A percentile compares a stretch with the other conserved stretches of the same genome.
phyloP scores from a whole-genome alignment of 78 protist species.

The Isochrysis galbana region DNA sequence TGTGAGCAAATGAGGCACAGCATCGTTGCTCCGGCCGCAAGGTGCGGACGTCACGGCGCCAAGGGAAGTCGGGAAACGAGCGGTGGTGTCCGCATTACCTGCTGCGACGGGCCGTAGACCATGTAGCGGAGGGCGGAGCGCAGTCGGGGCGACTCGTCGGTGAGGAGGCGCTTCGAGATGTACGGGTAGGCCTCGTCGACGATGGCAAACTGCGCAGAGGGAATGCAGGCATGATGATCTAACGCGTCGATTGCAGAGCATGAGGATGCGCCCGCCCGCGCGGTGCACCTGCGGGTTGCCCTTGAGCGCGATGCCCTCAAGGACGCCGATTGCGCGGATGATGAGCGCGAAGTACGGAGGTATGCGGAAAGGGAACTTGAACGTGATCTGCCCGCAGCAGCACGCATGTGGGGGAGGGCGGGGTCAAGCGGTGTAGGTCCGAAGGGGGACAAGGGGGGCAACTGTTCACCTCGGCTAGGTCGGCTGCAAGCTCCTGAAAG shows the following conservation, averaged over 20 bases:
- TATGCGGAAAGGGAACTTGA: slow-evolving; percentile 48
- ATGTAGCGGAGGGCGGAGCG: slow-evolving; percentile 16
- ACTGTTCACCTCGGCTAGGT: too few relatives aligned
- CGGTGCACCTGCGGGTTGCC: too few relatives aligned
- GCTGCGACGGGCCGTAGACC: not conserved
- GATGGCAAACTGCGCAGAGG: slow-evolving; percentile 20
- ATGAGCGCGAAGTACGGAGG: slow-evolving; percentile 49
- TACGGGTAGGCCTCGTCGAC: slow-evolving; percentile 38
- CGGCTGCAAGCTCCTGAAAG: slow-evolving; percentile 49
- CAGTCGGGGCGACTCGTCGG: slow-evolving; percentile 28
- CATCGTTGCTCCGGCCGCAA: too few relatives aligned
- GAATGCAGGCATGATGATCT: not conserved
- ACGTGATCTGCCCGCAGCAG: slow-evolving; percentile 38
- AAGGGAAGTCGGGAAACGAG: too few relatives aligned
- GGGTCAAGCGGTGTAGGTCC: too few relatives aligned
- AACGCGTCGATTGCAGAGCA: too few relatives aligned
- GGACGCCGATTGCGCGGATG: slow-evolving; percentile 47
- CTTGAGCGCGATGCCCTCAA: slow-evolving; percentile 48
- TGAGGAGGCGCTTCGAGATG: slow-evolving; percentile 42
- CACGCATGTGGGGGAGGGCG: too few relatives aligned
- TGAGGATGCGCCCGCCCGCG: not conserved
- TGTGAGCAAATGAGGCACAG: too few relatives aligned
- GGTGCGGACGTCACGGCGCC: too few relatives aligned
- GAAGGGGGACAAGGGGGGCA: not conserved
- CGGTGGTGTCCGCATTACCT: too few relatives aligned